Base-by-base conservation (phyloP, 208 protist species). In the Wallacemonas collosoma region DNA sequence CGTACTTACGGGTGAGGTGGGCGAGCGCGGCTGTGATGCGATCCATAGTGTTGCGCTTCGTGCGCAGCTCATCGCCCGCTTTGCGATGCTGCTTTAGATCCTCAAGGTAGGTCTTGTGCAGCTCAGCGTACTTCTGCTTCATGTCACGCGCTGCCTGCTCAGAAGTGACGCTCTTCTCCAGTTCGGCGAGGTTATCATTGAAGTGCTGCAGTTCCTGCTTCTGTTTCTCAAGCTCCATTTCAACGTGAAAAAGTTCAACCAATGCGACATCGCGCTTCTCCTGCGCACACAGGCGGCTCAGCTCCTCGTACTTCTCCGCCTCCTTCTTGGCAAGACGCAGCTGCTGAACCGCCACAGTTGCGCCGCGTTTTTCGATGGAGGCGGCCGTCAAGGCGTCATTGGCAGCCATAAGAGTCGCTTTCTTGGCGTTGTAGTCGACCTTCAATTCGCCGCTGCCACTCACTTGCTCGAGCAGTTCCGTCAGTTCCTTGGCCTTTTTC, bases 271-370 rank as follows among this genome's bases (percentile, higher is more conserved):
- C 71, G 15, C 90, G 76, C 54, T 87, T 81, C 36, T 93, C 81
- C 5, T 88, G 68, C 44, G 77, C 71, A 40, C 84, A 75, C 44
- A 84, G 77, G 50, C 83, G 70, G 14, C 79, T 41, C 12, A 92
- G 73, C 53, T 93, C 80, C 39, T 87, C 83, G 77, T 88, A 98
- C 76, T 81, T 86, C 69, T 99, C 93, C 1, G 97, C 95, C 80
- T 99, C 98, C 65, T 98, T 95, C 85, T 98, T 97, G 54, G 98
- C 97, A 45, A 98, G 76, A 4, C 96, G 94, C 73, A 96, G 97
- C 79, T 98, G 95, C 50, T 97, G 95, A 17, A 98, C 95, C 68
- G 99, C 98, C 3, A 86, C 77, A 2, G 76, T 81, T 4, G 96
- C 83, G 3, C 87, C 87, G 50, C 96, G 97, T 75, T 94, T 98